Evolutionary conservation across 805 yeast genomes (phyloP).

Genomic region (Yamadazyma ubonensis): DNA sequence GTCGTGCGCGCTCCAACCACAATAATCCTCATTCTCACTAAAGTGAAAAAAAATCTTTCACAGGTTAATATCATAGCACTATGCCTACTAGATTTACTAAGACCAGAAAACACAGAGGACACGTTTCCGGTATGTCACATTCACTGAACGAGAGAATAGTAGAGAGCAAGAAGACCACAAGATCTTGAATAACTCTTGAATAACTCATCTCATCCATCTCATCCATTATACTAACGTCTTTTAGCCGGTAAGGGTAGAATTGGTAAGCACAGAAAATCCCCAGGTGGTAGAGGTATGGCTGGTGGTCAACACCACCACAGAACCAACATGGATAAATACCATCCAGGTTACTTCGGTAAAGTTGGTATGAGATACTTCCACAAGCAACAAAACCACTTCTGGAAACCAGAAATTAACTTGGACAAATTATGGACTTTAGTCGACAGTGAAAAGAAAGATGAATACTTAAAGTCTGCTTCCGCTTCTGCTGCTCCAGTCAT

Average conservation of each 20-base stretch:
- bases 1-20: slow-evolving; percentile 10
- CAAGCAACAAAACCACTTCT: slow-evolving; percentile 89
- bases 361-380: slow-evolving; percentile 99
- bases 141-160: no score
- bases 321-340: slow-evolving; percentile 99
- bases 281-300: slow-evolving; percentile 99
- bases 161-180: no score
- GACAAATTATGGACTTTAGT: slow-evolving; percentile 98
- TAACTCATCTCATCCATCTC: slow-evolving; percentile 2
- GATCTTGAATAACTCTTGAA: not conserved
- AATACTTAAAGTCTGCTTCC: slow-evolving; percentile 81
- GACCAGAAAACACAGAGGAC: slow-evolving; percentile 99
- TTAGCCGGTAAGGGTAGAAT: slow-evolving; percentile 99
- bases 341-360: slow-evolving; percentile 99
- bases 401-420: slow-evolving; percentile 97
- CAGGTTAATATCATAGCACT: slow-evolving; percentile 23
- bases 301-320: slow-evolving; percentile 99
- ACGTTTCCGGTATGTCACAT: slow-evolving; percentile 91
- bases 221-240: slow-evolving; percentile 31
- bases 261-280: slow-evolving; percentile 99
- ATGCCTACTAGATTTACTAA: slow-evolving; percentile 99
- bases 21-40: slow-evolving; percentile 8
- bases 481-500: slow-evolving; percentile 96
- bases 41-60: slow-evolving; percentile 12
- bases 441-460: slow-evolving; percentile 91